Percentiles rank a stretch among this genome's conserved stretches.
Evolutionary conservation across 257 asterid species (phyloP).

Genomic region (Asclepias syriaca): DNA sequence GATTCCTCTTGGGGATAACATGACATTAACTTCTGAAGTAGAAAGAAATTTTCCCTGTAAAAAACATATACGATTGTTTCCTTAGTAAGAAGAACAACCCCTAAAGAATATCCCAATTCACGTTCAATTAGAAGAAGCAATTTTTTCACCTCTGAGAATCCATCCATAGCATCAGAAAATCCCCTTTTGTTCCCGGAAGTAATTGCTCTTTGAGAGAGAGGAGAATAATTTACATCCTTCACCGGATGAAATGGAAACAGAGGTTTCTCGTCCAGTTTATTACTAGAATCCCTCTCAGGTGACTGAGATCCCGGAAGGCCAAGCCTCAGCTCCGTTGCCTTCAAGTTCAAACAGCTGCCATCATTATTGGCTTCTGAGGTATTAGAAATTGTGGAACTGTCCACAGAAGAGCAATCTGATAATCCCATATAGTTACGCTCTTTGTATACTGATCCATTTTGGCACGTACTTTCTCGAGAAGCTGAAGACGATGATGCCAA

Average conservation of each 20-base stretch:
- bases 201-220: conserved; percentile 25
- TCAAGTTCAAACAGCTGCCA: conserved; percentile 41
- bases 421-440: conserved; percentile 71
- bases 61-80: conserved; percentile 10
- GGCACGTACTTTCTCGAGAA: conserved; percentile 38
- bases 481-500: conserved; percentile 52
- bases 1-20: conserved; percentile 21
- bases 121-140: conserved; percentile 3
- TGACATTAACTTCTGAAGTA: conserved; percentile 23
- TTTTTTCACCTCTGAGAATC: conserved; percentile 38
- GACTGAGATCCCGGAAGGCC: conserved; percentile 68
- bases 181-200: conserved; percentile 71
- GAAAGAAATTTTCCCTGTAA: conserved; percentile 33
- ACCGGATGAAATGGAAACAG: conserved; percentile 53
- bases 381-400: conserved; percentile 50
- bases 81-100: conserved; percentile 14
- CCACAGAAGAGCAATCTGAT: conserved; percentile 65
- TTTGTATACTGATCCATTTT: conserved; percentile 38
- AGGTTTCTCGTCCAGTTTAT: conserved; percentile 51
- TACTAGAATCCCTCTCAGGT: conserved; percentile 40
- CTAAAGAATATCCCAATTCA: not conserved
- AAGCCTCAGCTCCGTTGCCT: conserved; percentile 67
- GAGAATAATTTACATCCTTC: conserved; percentile 27
- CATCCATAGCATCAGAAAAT: conserved; percentile 66
- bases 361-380: conserved; percentile 27